Evolutionary conservation across 768 basidiomycete species (phyloP).

Genomic region (Dacryopinax primogenitus): DNA sequence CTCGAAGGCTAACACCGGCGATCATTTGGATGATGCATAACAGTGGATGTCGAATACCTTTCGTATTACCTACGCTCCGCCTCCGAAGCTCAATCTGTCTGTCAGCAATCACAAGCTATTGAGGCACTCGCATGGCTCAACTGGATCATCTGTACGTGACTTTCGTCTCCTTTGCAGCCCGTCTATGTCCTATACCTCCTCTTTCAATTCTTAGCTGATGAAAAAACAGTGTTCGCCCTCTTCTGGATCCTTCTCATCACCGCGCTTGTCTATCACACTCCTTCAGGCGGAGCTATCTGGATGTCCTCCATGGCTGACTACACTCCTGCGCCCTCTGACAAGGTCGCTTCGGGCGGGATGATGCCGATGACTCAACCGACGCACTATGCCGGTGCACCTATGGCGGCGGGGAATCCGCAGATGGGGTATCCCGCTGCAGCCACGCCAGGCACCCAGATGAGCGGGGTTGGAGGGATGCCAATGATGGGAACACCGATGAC

Average conservation of each 20-base stretch:
- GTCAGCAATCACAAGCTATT: not conserved
- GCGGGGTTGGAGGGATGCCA: not conserved
- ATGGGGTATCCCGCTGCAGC: not conserved
- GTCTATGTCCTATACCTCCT: not conserved
- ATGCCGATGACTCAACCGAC: not conserved
- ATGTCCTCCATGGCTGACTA: not conserved
- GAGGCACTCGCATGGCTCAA: not conserved
- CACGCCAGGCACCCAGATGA: not conserved
- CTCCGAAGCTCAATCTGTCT: not conserved
- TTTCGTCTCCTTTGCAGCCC: not conserved
- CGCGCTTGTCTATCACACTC: not conserved
- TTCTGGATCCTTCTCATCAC: not conserved
- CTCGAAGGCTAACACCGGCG: not conserved
- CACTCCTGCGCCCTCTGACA: not conserved
- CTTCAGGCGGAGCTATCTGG: not conserved
- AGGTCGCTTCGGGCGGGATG: not conserved
- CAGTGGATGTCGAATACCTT: not conserved
- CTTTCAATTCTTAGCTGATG: no score
- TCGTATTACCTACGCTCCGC: not conserved
- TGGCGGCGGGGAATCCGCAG: not conserved
- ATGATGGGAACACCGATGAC: not conserved
- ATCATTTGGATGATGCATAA: not conserved
- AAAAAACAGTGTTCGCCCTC: constrained; percentile 2
- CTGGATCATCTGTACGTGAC: constrained; percentile 1
- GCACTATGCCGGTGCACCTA: not conserved